A percentile compares a stretch with the other conserved stretches of the same genome.
These are phyloP conservation scores for Tylopilus intermedius DNA, from an alignment of 768 basidiomycete species.

Conservation along the genomic window DNA sequence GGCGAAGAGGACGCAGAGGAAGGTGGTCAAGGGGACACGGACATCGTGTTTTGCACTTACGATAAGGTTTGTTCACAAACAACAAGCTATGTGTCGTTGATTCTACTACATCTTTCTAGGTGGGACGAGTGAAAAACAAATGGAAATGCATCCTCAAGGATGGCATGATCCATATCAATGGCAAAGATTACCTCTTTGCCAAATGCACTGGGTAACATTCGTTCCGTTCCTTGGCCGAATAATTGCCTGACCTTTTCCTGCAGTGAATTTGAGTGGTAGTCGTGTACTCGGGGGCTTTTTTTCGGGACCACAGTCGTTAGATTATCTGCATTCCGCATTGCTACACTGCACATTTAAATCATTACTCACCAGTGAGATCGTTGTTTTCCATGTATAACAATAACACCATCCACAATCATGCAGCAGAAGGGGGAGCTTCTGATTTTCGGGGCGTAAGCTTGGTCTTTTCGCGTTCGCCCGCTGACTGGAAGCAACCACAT, in stretches of 20 bases:
- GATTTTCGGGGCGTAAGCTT: not conserved
- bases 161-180: conserved; percentile 95
- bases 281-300: not conserved
- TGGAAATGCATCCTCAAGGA: conserved; percentile 99
- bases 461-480: not conserved
- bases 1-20: conserved; percentile 81
- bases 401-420: conserved; percentile 10
- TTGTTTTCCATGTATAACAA: conserved; percentile 22
- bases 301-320: conserved; percentile 11
- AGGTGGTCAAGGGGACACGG: conserved; percentile 66
- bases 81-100: not conserved
- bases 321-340: conserved; percentile 21
- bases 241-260: not conserved
- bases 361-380: conserved; percentile 18
- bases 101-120: conserved; percentile 43
- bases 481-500: too few relatives aligned
- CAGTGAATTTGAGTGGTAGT: conserved; percentile 47
- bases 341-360: conserved; percentile 23
- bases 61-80: conserved; percentile 68
- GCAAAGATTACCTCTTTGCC: conserved; percentile 94
- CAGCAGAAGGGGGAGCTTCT: conserved; percentile 1
- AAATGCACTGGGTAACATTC: conserved; percentile 90
- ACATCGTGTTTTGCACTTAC: conserved; percentile 97
- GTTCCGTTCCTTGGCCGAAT: not conserved
- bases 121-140: conserved; percentile 99